A percentile compares a stretch with the other conserved stretches of the same genome.
Conservation (phyloP, 441 rosid species). For the Adansonia rubrostipa region DNA sequence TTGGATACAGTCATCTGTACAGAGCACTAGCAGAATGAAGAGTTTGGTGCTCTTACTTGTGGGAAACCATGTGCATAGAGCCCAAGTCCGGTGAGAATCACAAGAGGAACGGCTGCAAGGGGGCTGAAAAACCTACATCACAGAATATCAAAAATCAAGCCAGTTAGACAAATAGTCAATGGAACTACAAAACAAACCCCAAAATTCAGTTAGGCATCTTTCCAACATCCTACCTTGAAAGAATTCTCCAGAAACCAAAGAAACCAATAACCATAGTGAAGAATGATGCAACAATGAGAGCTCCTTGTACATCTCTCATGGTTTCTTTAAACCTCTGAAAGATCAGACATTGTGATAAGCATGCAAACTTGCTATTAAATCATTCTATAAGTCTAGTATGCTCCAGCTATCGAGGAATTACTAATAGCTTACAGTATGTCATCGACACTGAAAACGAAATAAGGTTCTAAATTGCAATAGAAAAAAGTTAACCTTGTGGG, state of each 20-base stretch:
- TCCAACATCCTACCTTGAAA: constrained; percentile 52
- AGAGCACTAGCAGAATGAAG: constrained; percentile 3
- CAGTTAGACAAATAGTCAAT: not conserved
- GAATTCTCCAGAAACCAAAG: constrained; percentile 80
- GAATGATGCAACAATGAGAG: constrained; percentile 68
- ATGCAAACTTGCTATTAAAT: constrained; percentile 4
- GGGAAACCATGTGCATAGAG: constrained; percentile 72
- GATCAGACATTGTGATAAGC: not conserved
- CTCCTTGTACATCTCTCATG: constrained; percentile 77
- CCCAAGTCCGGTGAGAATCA: constrained; percentile 81
- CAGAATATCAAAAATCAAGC: constrained; percentile 14
- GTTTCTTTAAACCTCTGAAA: constrained; percentile 65
- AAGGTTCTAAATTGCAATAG: not conserved
- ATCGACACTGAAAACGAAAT: not conserved
- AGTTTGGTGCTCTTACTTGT: constrained; percentile 42
- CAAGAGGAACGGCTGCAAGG: constrained; percentile 76
- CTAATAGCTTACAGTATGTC: not conserved
- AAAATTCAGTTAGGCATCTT: not conserved
- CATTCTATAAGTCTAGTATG: not conserved
- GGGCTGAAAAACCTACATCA: constrained; percentile 73
- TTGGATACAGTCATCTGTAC: not conserved
- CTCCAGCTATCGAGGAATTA: not conserved
- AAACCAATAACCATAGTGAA: constrained; percentile 64
- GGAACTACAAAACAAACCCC: constrained; percentile 9
- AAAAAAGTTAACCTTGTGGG: constrained; percentile 53